Conservation (phyloP, 225 moss, liverwort and hornwort genomes). For the Thuidium tamariscinum region DNA sequence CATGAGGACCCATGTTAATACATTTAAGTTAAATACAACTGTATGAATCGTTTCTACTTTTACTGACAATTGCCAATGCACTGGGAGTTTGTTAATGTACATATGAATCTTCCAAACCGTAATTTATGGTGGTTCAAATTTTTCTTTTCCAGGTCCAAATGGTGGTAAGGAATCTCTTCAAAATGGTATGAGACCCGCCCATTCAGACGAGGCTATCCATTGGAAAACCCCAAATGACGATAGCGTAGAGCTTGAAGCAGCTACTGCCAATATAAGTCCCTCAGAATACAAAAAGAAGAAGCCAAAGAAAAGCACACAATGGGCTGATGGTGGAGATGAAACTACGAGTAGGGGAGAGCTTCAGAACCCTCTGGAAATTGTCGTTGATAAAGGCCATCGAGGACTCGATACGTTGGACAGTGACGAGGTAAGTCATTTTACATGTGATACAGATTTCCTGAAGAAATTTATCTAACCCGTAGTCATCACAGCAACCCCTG, state of each 20-base stretch:
- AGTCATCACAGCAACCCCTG: not conserved
- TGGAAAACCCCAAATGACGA: not conserved
- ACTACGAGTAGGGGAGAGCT: not conserved
- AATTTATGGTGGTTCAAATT: not conserved
- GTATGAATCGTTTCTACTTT: no score
- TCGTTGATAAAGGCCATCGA: slow-evolving; percentile 4
- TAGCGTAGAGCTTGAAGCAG: not conserved
- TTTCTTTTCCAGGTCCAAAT: slow-evolving; percentile 7
- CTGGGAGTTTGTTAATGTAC: not conserved
- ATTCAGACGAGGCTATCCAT: not conserved
- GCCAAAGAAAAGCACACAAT: slow-evolving; percentile 2
- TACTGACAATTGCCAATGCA: not conserved
- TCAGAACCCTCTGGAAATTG: slow-evolving; percentile 27
- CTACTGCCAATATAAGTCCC: not conserved
- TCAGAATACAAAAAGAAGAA: not conserved
- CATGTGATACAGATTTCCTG: not conserved
- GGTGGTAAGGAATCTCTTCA: not conserved
- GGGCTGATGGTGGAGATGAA: slow-evolving; percentile 6
- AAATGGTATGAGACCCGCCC: not conserved
- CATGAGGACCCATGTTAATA: not conserved
- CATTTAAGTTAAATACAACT: not conserved
- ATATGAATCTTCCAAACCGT: not conserved
- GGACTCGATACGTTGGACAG: not conserved
- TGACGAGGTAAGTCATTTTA: slow-evolving; percentile 11
- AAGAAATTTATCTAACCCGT: not conserved